Evolutionary conservation across 169 alveolate species (phyloP), one percentile per base, ranked within the genome.

Genomic region (Plasmodium vinckei): DNA sequence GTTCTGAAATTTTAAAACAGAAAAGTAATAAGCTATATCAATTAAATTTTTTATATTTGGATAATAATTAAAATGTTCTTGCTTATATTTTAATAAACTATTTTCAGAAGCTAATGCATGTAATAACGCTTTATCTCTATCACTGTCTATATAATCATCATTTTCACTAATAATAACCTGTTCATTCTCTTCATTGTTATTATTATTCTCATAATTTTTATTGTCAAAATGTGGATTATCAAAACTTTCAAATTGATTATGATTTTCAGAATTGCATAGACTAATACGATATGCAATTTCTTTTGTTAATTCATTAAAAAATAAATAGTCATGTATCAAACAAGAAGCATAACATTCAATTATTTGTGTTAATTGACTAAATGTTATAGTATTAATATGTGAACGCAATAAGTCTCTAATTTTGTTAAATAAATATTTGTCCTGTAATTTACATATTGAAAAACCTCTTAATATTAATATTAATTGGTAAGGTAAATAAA

Each of bases 401-500:
- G 88, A 60, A 64, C 68, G 57, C 46, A 89, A 63, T 44, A 60
- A 57, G 46, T 56, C 92, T n/a, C 95, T 51, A 5, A 93, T 61
- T 27, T 44, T 65, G 25, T 89, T 72, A 65, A 95, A 94, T 7
- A 95, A 89, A 63, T 91, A 53, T 89, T 94, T 95, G 56, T 94
- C 94, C 60, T 92, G 95, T 25, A 95, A 75, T 25, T 94, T 39
- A 46, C 95, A 93, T 27, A 33, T 39, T 5, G 96, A 93, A 60
- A 87, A 93, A 13, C 95, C 94, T 6, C 53, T 61, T 12, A 94
- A 93, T 56, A 94, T 87, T 27, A 69, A 64, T 39, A 89, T 89
- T 60, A 95, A 70, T 71, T 94, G 97, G n/a, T 82, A 46, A 51
- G 96, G 95, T 17, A 93, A 63, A 70, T 92, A 94, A n/a, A 68